Evolutionary conservation across 345 rosid species (phyloP).

Genomic region (Syzygium aqueum): DNA sequence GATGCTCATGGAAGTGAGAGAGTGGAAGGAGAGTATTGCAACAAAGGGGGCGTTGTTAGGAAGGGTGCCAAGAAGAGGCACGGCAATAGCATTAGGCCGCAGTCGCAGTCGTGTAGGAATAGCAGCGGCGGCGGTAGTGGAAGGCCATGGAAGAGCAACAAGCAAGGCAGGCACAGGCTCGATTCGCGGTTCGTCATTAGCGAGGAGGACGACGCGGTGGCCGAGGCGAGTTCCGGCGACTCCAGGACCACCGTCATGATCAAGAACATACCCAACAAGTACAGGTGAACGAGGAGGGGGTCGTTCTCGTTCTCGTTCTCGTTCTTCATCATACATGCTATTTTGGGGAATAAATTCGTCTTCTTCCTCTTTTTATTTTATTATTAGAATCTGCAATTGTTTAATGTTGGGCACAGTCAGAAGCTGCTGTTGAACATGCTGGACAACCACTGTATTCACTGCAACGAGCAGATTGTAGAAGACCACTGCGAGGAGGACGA

Average conservation of each 20-base stretch:
- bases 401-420: slow-evolving; percentile 23
- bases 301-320: not conserved
- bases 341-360: not conserved
- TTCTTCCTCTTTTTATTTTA: not conserved
- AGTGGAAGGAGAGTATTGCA: not conserved
- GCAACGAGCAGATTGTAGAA: slow-evolving; percentile 59
- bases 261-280: slow-evolving; percentile 96
- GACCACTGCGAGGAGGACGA: slow-evolving; percentile 13
- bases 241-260: slow-evolving; percentile 89
- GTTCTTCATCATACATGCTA: not conserved
- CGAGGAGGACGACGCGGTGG: slow-evolving; percentile 35
- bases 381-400: not conserved
- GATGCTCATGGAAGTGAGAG: not conserved
- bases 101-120: not conserved
- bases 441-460: slow-evolving; percentile 86
- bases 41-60: not conserved
- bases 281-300: slow-evolving; percentile 35
- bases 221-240: slow-evolving; percentile 38
- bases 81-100: slow-evolving; percentile 8
- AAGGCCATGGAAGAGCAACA: slow-evolving; percentile 41
- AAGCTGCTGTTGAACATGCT: slow-evolving; percentile 64
- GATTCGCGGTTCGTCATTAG: slow-evolving; percentile 51
- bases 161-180: slow-evolving; percentile 21
- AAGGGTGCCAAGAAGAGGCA: slow-evolving; percentile 11
- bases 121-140: slow-evolving; percentile 18